These are phyloP conservation scores for Leucocoprinus birnbaumii DNA, from an alignment of 768 basidiomycete species.

Conservation along the genomic window DNA sequence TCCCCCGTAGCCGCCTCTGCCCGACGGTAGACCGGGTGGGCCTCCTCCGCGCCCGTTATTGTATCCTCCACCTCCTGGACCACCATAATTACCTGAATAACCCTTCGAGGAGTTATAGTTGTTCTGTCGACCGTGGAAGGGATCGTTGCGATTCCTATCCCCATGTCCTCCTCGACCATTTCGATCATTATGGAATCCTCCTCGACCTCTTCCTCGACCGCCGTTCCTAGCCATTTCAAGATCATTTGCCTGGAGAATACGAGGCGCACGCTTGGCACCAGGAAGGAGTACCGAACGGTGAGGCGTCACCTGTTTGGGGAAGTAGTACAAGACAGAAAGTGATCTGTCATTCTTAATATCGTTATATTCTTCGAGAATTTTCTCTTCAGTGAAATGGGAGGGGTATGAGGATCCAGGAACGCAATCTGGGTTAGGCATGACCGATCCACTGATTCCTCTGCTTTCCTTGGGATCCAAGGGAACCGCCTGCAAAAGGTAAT, in stretches of 20 bases:
- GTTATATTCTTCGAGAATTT: conserved; percentile 43
- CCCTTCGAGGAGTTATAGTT: conserved; percentile 35
- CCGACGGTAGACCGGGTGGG: conserved; percentile 17
- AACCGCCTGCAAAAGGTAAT: conserved; percentile 54
- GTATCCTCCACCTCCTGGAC: conserved; percentile 14
- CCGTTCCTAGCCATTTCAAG: conserved; percentile 64
- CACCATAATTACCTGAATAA: conserved; percentile 18
- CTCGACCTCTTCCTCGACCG: conserved; percentile 50
- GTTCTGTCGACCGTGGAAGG: conserved; percentile 43
- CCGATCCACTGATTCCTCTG: conserved; percentile 76
- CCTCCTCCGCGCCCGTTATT: conserved; percentile 19
- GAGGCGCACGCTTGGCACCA: conserved; percentile 57
- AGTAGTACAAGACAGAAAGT: conserved; percentile 83
- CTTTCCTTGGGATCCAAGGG: conserved; percentile 66
- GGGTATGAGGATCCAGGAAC: conserved; percentile 91
- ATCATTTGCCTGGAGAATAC: conserved; percentile 66
- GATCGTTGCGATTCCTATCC: conserved; percentile 40
- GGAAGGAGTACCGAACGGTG: conserved; percentile 84
- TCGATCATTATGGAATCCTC: conserved; percentile 22
- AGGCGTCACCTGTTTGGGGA: conserved; percentile 82
- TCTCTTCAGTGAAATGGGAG: conserved; percentile 53
- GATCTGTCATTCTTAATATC: conserved; percentile 89
- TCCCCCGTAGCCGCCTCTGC: conserved; percentile 24
- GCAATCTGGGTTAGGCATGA: conserved; percentile 82
- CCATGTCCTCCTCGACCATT: conserved; percentile 33